Evolutionary conservation across 352 stramenopile genomes (phyloP).

Genomic region (Phytopythium montanum): DNA sequence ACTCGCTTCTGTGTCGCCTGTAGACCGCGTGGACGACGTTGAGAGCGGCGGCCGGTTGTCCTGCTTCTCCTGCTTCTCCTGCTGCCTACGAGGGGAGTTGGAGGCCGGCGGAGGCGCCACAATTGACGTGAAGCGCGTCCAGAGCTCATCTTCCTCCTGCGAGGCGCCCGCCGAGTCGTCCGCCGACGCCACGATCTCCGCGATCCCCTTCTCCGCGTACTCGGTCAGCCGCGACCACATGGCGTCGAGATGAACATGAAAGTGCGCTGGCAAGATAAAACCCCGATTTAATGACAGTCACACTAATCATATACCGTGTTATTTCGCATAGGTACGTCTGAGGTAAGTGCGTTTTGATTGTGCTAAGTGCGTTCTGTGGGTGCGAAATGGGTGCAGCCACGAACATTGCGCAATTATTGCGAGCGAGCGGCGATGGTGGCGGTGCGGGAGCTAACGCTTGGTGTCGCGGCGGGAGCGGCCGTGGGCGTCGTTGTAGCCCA

Average conservation of each 20-base stretch:
- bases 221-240: constrained; percentile 75
- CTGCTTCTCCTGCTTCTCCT: constrained; percentile 8
- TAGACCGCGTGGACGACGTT: neutral
- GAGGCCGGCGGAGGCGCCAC: constrained; percentile 29
- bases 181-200: constrained; percentile 48
- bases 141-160: constrained; percentile 29
- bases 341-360: no score
- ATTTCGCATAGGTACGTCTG: no score
- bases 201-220: constrained; percentile 43
- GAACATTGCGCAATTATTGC: no score
- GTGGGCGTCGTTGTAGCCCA: constrained; percentile 29
- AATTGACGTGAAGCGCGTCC: constrained; percentile 38
- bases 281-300: no score
- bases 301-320: no score
- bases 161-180: constrained; percentile 26
- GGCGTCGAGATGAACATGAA: neutral
- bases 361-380: neutral
- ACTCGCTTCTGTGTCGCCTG: neutral
- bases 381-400: neutral
- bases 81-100: constrained; percentile 8
- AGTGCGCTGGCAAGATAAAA: no score
- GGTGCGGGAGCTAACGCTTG: constrained; percentile 38
- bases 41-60: neutral
- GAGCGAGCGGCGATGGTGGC: constrained; percentile 11
- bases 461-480: constrained; percentile 37